Evolutionary conservation across 2,329 filamentous ascomycete species (phyloP), one percentile per base, ranked within the genome.

Genomic region (Ophiostoma himal-ulmi): DNA sequence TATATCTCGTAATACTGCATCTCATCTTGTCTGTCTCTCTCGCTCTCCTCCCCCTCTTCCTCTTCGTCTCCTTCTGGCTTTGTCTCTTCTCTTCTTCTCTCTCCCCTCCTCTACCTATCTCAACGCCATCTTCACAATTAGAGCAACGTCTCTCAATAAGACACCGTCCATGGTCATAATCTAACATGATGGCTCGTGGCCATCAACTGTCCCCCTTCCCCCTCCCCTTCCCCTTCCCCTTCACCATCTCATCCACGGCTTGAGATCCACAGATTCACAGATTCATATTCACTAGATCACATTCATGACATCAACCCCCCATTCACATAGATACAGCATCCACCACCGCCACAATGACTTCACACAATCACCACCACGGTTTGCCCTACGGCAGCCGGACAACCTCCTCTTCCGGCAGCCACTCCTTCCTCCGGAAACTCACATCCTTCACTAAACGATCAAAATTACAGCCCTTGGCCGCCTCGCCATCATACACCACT

Each of bases 151-250:
- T 44, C 39, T 26, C 57, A 34, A 8, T 26, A 62, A 26, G 5
- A 62, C 57, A 34, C 57, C 65, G 13, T 65, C 30, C 70, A 71
- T 69, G 70, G 62, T 66, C 54, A 37, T 37, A 37, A 39, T 22
- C 68, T 57, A 68, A 69, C 30, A 67, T 70, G 70, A 71, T 69
- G 70, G 70, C 70, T 68, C 20, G 17, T 30, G 11, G 70, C 70
- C 70, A 71, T 72, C 37, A 10, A 22, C n/a, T 10, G 7, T 30
- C 2, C 48, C 67, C 60, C 66, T 48, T 62, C 22, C 41, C 68
- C 69, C 34, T 72, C 62, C 57, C 48, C 37, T 69, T 22, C 54
- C 48, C 13, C 26, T 20, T 20, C 39, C 37, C 36, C 67, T 37
- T 39, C 10, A 26, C 37, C 66, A 41, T 68, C 37, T 66, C 44